Conservation (phyloP, 2,329 filamentous ascomycete species). For the Fusarium sp. region DNA sequence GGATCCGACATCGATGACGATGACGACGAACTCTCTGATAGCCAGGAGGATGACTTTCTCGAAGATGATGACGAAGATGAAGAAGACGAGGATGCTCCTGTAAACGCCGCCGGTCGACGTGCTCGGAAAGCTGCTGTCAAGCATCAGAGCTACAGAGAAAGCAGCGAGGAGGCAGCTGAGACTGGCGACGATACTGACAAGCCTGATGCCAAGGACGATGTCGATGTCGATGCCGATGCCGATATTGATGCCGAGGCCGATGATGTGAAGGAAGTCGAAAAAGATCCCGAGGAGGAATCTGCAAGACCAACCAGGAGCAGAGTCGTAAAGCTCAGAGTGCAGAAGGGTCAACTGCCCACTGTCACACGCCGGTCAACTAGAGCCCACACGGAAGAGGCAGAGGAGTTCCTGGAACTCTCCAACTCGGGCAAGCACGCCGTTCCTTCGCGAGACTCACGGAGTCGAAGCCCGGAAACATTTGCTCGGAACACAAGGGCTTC, state of each 20-base stretch:
- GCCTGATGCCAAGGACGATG: slow-evolving; percentile 45
- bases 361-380: slow-evolving; percentile 62
- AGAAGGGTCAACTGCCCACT: slow-evolving; percentile 43
- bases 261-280: slow-evolving; percentile 44
- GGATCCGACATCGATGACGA: slow-evolving; percentile 72
- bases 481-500: slow-evolving; percentile 58
- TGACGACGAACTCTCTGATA: slow-evolving; percentile 68
- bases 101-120: slow-evolving; percentile 62
- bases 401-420: slow-evolving; percentile 68
- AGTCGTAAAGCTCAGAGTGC: slow-evolving; percentile 61
- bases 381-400: slow-evolving; percentile 66
- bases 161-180: slow-evolving; percentile 55
- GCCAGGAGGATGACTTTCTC: slow-evolving; percentile 62
- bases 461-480: slow-evolving; percentile 67
- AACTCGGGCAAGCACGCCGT: slow-evolving; percentile 70
- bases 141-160: slow-evolving; percentile 61
- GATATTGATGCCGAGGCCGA: slow-evolving; percentile 47
- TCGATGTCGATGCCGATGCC: slow-evolving; percentile 16
- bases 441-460: slow-evolving; percentile 62
- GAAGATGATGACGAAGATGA: slow-evolving; percentile 60
- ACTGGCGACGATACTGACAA: slow-evolving; percentile 47
- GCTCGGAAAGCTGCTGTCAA: slow-evolving; percentile 62
- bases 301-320: slow-evolving; percentile 47
- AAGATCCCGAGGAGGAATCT: slow-evolving; percentile 40
- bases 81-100: slow-evolving; percentile 55